These are phyloP conservation scores for Hypericum androsaemum DNA, from an alignment of 345 rosid genomes.

Conservation along the genomic window DNA sequence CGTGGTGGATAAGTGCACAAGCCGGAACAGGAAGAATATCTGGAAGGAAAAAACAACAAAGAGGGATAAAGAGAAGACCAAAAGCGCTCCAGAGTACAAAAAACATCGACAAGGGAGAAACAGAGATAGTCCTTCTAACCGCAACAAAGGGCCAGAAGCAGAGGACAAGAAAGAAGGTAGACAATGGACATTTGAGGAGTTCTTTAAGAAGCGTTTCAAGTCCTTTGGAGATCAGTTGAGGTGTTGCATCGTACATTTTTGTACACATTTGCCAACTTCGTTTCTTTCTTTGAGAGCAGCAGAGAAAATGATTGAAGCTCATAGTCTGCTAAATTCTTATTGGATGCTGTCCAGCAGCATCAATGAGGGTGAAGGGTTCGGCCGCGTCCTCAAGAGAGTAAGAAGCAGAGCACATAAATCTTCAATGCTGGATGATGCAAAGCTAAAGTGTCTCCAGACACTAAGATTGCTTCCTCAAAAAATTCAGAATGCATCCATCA, in stretches of 20 bases:
- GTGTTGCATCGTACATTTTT: slow-evolving; percentile 16
- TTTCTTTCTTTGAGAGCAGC: no score
- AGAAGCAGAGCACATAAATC: no score
- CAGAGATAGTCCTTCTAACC: neutral
- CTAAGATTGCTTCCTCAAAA: no score
- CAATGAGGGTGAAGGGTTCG: no score
- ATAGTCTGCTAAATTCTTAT: slow-evolving; percentile 12
- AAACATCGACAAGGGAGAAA: no score
- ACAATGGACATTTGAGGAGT: slow-evolving; percentile 10
- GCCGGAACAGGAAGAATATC: neutral
- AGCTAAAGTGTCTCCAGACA: neutral
- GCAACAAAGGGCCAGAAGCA: no score
- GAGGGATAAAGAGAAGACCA: no score
- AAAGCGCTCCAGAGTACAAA: no score
- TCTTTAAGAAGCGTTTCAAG: slow-evolving; percentile 14
- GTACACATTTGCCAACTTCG: no score
- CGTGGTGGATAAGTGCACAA: neutral
- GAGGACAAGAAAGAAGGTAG: neutral
- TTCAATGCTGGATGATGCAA: no score
- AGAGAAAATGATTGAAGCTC: slow-evolving; percentile 16
- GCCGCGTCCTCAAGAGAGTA: no score
- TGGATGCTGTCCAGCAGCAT: neutral
- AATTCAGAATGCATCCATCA: slow-evolving; percentile 73
- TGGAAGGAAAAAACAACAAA: slow-evolving; percentile 3
- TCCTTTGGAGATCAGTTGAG: slow-evolving; percentile 6